Evolutionary conservation across 2,329 filamentous ascomycete genomes (phyloP), one percentile per base, ranked within the genome.

Genomic region (Ophioceras dolichostomum): DNA sequence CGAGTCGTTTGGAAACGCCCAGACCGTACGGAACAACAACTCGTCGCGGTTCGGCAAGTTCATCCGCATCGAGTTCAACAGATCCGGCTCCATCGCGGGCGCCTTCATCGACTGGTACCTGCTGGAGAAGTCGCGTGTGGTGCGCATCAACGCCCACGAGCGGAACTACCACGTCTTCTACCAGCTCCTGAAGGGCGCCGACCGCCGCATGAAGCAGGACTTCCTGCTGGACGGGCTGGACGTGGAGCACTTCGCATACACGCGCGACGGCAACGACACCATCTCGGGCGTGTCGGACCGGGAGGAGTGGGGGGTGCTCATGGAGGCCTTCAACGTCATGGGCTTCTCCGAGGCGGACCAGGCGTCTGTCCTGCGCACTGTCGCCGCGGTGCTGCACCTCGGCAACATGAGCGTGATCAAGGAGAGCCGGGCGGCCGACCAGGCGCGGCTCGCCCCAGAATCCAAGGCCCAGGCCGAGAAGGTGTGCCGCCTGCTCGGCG

Each of bases 61-160:
- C 52, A 98, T 98, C 54, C 76, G 93, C 35, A 98, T 98, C 52
- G 87, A 95, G 54, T 95, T 98, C 60, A 86, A 78, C 24, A 73
- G 83, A 18, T 75, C 75, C 26, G 93, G 93, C 20, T 83, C 91
- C 38, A 98, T 98, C 46, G 83, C 83, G 4, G 93, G 93, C 26
- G 91, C 91, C 17, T 95, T 87, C 61, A 96, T 98, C 46, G 88
- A 98, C 56, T 98, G 91, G 91, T 98, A 96, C 59, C 69, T 98
- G 1, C 66, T 98, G 12, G 91, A 98, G 54, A 98, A 98, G 59
- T 98, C 91, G n/a, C 76, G 91, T 48, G 91, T 98, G 7, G 89
- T 98, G 16, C 80, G 79, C 30, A 75, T 94, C 43, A 94, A 93
- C 52, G 55, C 74, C 1, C 83, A 86, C 39, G 91, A 98, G 62